These are phyloP conservation scores for Diaporthe destruens DNA, from an alignment of 2,329 filamentous ascomycete species.

Conservation along the genomic window DNA sequence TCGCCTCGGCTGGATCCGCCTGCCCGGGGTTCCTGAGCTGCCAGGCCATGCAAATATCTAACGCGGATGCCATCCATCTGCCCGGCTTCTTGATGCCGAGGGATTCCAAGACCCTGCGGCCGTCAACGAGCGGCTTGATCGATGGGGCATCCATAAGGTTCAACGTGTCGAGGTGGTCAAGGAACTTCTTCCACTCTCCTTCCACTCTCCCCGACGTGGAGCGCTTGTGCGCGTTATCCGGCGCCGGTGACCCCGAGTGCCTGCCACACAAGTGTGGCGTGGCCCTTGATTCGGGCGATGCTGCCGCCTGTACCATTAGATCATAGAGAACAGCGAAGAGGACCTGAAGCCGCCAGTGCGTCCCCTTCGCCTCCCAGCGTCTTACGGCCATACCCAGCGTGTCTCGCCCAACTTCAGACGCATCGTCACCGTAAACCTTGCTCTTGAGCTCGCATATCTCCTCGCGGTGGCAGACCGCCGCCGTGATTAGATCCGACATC, in stretches of 20 bases:
- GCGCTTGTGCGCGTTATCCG: slow-evolving; percentile 30
- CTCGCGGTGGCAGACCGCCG: slow-evolving; percentile 71
- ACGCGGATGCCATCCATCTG: slow-evolving; percentile 84
- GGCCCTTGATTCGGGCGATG: slow-evolving; percentile 27
- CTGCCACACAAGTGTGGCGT: slow-evolving; percentile 54
- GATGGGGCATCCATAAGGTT: slow-evolving; percentile 70
- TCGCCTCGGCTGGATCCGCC: slow-evolving; percentile 68
- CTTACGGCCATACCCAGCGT: slow-evolving; percentile 80
- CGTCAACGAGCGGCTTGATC: slow-evolving; percentile 77
- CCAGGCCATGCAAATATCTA: slow-evolving; percentile 88
- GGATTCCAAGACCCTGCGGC: slow-evolving; percentile 76
- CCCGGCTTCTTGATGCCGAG: slow-evolving; percentile 79
- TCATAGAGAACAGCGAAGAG: slow-evolving; percentile 77
- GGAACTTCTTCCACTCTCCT: slow-evolving; percentile 64
- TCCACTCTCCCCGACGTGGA: slow-evolving; percentile 61
- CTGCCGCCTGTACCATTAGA: slow-evolving; percentile 54
- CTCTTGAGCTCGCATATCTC: slow-evolving; percentile 75
- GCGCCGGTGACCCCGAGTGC: background rate
- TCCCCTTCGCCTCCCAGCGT: slow-evolving; percentile 72
- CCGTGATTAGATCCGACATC: slow-evolving; percentile 74
- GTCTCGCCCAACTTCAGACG: slow-evolving; percentile 67
- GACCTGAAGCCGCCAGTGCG: slow-evolving; percentile 79
- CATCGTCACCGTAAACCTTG: slow-evolving; percentile 60
- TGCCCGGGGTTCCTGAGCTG: slow-evolving; percentile 83
- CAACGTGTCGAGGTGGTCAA: slow-evolving; percentile 66